Base-by-base conservation (phyloP, 1,139 yeast species). In the Sugiyamaella grinbergsii region DNA sequence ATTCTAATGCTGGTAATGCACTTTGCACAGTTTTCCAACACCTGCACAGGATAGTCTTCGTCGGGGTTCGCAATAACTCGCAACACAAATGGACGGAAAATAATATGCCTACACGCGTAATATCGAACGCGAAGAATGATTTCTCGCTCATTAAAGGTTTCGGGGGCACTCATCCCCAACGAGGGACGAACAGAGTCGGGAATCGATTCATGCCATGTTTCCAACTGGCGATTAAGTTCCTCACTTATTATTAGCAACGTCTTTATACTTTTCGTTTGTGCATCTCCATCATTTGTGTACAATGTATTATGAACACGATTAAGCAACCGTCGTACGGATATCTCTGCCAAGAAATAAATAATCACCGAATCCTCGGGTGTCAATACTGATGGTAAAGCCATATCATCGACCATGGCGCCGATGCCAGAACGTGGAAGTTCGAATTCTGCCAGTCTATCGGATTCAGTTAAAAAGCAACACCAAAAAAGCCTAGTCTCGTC, bases 391-490 rank as follows among this genome's bases (percentile, higher is more conserved):
- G 59, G 59, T 13, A 56, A 41, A 13, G 47, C 39, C 52, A 54
- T 53, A 28, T 55, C 55, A 24, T 56, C 59, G 4, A 54, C 59
- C 36, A 55, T 42, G n/a, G 47, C 29, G 19, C 55, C 59, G 22
- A 56, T 43, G 8, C 59, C 58, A 16, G 53, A 43, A 8, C 58
- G 46, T 7, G 59, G 59, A 11, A 56, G 50, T 13, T 56, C 59
- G 24, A 56, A 51, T 33, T 56, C 59, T 6, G 59, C 58, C 10
- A 56, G 32, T 11, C 59, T 41, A 44, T 56, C 59, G 38, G 53
- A 56, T 38, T 56, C 58, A 10, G 54, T 55, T 3, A 54, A 42
- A 34, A 56, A 56, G 36, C 59, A 56, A 36, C 59, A 48, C 59
- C 59, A 56, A 33, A 54, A 56, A n/a, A 53, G 28, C 6, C 54